Base-by-base conservation (phyloP, 495 filamentous ascomycete genomes). In the Xylaria palmicola region DNA sequence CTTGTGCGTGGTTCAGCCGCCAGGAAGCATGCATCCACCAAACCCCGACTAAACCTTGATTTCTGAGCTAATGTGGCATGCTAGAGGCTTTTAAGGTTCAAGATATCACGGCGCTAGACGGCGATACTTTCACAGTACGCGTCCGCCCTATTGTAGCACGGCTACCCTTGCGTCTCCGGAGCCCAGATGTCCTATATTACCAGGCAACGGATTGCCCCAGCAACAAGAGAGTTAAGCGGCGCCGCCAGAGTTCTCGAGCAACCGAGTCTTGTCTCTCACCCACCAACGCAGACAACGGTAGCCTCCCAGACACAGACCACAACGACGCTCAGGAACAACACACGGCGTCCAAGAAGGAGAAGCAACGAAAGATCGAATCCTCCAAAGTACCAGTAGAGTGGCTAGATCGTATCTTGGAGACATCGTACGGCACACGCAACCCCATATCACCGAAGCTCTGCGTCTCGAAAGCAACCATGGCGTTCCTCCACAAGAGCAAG, bases 391-490 rank as follows among this genome's bases (percentile, higher is more conserved):
- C 68, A 0, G 34, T 54, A 17, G n/a, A 63, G 24, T 65, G 68
- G 66, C 36, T 68, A 24, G 68, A 71, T 27, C 22, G 2, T 30
- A 37, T 71, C n/a, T 36, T 71, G n/a, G 68, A 68, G 57, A 68
- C 62, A 44, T 66, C 68, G 13, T 27, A 61, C 27, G 10, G 30
- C n/a, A 51, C 47, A 27, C 56, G 68, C 45, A 48, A 54, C 10
- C 36, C 54, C 2, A 40, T 50, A 43, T 56, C n/a, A 10, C 34
- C 47, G 20, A 30, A 4, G 26, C 24, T 26, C 13, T 52, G 40
- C 41, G 22, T 36, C 24, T n/a, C 22, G 17, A 41, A 62, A 37
- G 49, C 34, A 10, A 55, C 47, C 0, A 60, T 62, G 62, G 39
- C 27, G 20, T 52, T 58, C 30, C 57, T 26, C 6, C 57, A 44